A percentile compares a stretch with the other conserved stretches of the same genome.
Evolutionary conservation across 2,329 filamentous ascomycete species (phyloP).

Genomic region (Aspergillus fischeri): DNA sequence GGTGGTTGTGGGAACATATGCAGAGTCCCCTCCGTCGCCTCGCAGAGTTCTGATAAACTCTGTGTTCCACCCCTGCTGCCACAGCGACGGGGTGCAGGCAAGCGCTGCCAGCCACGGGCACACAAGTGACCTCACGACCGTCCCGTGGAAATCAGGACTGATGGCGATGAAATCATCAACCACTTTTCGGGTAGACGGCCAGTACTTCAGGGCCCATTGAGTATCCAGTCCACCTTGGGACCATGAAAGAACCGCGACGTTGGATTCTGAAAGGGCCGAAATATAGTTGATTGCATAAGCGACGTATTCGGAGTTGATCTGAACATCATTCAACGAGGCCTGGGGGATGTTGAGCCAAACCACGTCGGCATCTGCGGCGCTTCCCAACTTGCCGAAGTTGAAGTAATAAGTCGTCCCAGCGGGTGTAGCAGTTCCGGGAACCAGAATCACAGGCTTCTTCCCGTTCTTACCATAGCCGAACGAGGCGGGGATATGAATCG

Average conservation of each 20-base stretch:
- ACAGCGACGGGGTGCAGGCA: slow-evolving; percentile 38
- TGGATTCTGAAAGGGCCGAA: slow-evolving; percentile 35
- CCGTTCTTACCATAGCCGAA: slow-evolving; percentile 44
- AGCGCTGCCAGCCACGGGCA: slow-evolving; percentile 19
- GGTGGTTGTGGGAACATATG: slow-evolving; percentile 54
- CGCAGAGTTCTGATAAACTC: slow-evolving; percentile 33
- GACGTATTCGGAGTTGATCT: slow-evolving; percentile 52
- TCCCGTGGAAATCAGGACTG: slow-evolving; percentile 52
- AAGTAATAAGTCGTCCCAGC: slow-evolving; percentile 44
- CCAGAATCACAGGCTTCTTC: slow-evolving; percentile 48
- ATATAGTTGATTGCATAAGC: slow-evolving; percentile 59
- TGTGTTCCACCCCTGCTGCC: slow-evolving; percentile 37
- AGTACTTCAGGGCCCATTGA: slow-evolving; percentile 59
- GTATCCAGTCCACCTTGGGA: slow-evolving; percentile 53
- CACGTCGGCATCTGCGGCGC: slow-evolving; percentile 43
- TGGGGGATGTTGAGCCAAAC: slow-evolving; percentile 55
- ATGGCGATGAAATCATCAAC: slow-evolving; percentile 52
- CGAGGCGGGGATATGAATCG: slow-evolving; percentile 48
- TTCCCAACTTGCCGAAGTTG: slow-evolving; percentile 50
- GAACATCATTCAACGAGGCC: slow-evolving; percentile 46
- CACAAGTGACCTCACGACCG: slow-evolving; percentile 34
- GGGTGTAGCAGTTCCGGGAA: slow-evolving; percentile 51
- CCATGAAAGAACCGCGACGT: slow-evolving; percentile 49
- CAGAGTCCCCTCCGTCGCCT: slow-evolving; percentile 45
- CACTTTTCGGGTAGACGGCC: slow-evolving; percentile 46